phyloP scores from a whole-genome alignment of 257 asterid species.

The Rhazya stricta region DNA sequence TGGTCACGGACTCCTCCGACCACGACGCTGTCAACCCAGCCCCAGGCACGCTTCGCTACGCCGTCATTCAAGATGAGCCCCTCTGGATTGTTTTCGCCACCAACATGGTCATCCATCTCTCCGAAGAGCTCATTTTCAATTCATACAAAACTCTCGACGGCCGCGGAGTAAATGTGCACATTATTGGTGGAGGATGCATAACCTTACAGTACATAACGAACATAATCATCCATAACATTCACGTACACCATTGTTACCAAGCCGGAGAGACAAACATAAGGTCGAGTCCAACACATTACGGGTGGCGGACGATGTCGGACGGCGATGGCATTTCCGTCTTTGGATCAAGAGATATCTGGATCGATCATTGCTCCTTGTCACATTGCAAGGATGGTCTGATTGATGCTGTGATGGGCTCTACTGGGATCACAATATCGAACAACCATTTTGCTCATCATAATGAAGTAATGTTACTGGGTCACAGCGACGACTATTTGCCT shows the following conservation, averaged over 20 bases:
- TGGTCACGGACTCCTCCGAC: conserved; percentile 67
- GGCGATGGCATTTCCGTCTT: conserved; percentile 73
- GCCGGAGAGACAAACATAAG: conserved; percentile 56
- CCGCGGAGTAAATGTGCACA: conserved; percentile 53
- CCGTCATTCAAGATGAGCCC: conserved; percentile 63
- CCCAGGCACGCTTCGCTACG: conserved; percentile 66
- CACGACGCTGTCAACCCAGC: conserved; percentile 48
- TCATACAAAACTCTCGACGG: conserved; percentile 70
- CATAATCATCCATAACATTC: conserved; percentile 67
- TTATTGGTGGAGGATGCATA: conserved; percentile 67
- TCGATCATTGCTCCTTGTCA: conserved; percentile 64
- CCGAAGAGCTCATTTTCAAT: conserved; percentile 64
- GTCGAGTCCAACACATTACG: conserved; percentile 69
- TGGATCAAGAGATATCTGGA: conserved; percentile 60
- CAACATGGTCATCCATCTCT: conserved; percentile 55
- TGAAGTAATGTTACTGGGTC: conserved; percentile 70
- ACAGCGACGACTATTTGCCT: conserved; percentile 57
- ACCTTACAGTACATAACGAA: conserved; percentile 52
- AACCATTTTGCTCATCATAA: conserved; percentile 64
- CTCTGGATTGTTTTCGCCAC: conserved; percentile 69
- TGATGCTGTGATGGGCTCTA: conserved; percentile 70
- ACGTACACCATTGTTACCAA: conserved; percentile 55
- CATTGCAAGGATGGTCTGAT: conserved; percentile 68
- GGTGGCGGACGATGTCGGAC: conserved; percentile 51
- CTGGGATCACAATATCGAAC: conserved; percentile 62